Conservation (phyloP, 2,329 filamentous ascomycete species). For the Drechslerella stenobrocha region DNA sequence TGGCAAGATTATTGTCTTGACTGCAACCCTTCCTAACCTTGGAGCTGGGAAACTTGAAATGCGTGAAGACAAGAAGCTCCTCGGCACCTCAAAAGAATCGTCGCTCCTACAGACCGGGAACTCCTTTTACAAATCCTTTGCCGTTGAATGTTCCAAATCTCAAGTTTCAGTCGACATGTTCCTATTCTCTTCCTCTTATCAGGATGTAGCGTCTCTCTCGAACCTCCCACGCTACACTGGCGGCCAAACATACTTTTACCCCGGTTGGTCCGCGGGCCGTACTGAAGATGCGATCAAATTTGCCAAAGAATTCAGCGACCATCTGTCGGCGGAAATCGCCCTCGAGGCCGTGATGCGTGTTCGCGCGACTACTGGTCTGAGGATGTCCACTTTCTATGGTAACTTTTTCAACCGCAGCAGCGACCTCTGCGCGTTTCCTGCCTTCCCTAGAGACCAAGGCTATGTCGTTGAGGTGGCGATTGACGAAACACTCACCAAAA, state of each 20-base stretch:
- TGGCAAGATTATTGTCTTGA: conserved; percentile 91
- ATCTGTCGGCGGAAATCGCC: conserved; percentile 93
- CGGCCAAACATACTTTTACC: conserved; percentile 98
- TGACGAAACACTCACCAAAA: conserved; percentile 89
- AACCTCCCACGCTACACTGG: conserved; percentile 95
- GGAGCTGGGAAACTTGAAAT: conserved; percentile 88
- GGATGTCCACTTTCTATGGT: conserved; percentile 98
- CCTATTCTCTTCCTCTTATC: conserved; percentile 91
- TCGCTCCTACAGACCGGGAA: conserved; percentile 85
- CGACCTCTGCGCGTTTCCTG: conserved; percentile 95
- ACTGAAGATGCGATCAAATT: conserved; percentile 98
- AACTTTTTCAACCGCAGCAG: conserved; percentile 99
- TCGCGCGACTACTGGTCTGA: conserved; percentile 86
- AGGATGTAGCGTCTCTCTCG: conserved; percentile 94
- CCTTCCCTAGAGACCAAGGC: conserved; percentile 93
- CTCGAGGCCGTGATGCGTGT: conserved; percentile 94
- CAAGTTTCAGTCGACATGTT: conserved; percentile 99
- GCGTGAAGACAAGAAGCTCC: conserved; percentile 92
- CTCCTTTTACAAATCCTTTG: conserved; percentile 98
- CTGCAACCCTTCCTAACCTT: conserved; percentile 83
- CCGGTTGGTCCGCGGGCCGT: conserved; percentile 92
- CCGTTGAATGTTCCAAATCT: conserved; percentile 97
- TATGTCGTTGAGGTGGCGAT: conserved; percentile 99
- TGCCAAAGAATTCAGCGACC: conserved; percentile 93
- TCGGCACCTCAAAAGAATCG: conserved; percentile 91